Evolutionary conservation across 2,329 filamentous ascomycete genomes (phyloP).

Genomic region (Aspergillus arachidicola): DNA sequence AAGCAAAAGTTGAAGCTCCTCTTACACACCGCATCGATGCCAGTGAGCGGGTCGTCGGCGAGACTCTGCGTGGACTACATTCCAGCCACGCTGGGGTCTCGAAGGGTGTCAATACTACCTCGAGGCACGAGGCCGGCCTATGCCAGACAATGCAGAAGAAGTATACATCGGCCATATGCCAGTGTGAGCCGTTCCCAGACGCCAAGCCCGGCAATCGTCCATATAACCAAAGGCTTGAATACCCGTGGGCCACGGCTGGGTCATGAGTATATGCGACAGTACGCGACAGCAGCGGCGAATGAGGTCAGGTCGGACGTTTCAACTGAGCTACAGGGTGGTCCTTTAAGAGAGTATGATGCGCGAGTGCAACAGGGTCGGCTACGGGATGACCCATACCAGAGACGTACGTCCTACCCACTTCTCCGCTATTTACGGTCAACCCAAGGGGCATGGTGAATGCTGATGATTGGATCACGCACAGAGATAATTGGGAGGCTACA

Average conservation of each 20-base stretch:
- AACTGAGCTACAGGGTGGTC: constrained; percentile 55
- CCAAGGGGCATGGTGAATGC: not conserved
- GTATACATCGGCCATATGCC: constrained; percentile 15
- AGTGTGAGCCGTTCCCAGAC: not conserved
- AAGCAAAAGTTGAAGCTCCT: not conserved
- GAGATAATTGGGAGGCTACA: constrained; percentile 88
- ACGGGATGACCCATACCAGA: constrained; percentile 86
- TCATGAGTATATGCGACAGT: constrained; percentile 16
- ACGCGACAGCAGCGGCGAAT: constrained; percentile 18
- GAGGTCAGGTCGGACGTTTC: not conserved
- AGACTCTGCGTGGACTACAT: constrained; percentile 34
- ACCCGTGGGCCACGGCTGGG: not conserved
- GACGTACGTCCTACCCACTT: constrained; percentile 59
- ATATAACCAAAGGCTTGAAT: constrained; percentile 2
- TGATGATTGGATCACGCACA: constrained; percentile 36
- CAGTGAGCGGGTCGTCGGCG: constrained; percentile 35
- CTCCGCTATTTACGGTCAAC: not conserved
- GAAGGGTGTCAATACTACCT: constrained; percentile 21
- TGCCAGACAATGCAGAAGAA: constrained; percentile 20
- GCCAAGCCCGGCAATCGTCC: not conserved
- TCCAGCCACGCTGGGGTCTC: constrained; percentile 27
- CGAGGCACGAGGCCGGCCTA: constrained; percentile 23
- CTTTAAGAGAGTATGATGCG: constrained; percentile 83
- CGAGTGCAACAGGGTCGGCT: constrained; percentile 74
- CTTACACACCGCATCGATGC: not conserved